A percentile compares a stretch with the other conserved stretches of the same genome.
Evolutionary conservation across 805 yeast species (phyloP).

Genomic region (Candida germanica): DNA sequence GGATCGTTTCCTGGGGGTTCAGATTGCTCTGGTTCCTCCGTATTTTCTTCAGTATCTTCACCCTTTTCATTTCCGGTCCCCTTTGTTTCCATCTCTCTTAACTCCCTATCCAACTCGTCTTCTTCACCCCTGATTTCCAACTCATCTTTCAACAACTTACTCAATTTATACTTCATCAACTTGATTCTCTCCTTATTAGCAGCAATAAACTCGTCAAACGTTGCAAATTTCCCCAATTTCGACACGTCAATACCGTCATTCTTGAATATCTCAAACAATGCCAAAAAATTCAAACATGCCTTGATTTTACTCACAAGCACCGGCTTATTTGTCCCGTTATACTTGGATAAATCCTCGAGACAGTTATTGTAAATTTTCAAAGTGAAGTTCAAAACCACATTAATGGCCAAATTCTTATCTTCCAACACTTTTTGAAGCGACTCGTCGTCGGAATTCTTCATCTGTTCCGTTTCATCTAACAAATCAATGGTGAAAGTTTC

Average conservation of each 20-base stretch:
- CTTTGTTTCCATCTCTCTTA: conserved; percentile 10
- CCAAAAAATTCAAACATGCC: conserved; percentile 35
- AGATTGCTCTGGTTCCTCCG: background rate
- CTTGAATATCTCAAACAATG: conserved; percentile 25
- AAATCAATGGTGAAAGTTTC: conserved; percentile 59
- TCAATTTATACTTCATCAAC: conserved; percentile 35
- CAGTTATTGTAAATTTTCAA: conserved; percentile 35
- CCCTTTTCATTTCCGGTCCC: background rate
- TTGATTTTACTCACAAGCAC: conserved; percentile 30
- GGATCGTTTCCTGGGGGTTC: background rate
- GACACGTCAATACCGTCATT: conserved; percentile 28
- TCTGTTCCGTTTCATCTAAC: conserved; percentile 67
- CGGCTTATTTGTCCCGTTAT: conserved; percentile 23
- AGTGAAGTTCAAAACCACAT: conserved; percentile 29
- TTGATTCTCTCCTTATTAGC: conserved; percentile 32
- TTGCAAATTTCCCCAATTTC: conserved; percentile 30
- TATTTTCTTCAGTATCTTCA: background rate
- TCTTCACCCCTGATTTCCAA: conserved; percentile 20
- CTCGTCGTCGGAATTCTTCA: conserved; percentile 42
- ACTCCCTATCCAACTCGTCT: conserved; percentile 27
- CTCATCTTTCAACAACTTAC: conserved; percentile 38
- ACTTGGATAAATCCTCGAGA: conserved; percentile 22
- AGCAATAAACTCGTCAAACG: conserved; percentile 22
- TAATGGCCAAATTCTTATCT: conserved; percentile 51
- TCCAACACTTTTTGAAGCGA: conserved; percentile 47